Conservation (phyloP, 495 filamentous ascomycete species). For the Podospora pseudopauciseta region DNA sequence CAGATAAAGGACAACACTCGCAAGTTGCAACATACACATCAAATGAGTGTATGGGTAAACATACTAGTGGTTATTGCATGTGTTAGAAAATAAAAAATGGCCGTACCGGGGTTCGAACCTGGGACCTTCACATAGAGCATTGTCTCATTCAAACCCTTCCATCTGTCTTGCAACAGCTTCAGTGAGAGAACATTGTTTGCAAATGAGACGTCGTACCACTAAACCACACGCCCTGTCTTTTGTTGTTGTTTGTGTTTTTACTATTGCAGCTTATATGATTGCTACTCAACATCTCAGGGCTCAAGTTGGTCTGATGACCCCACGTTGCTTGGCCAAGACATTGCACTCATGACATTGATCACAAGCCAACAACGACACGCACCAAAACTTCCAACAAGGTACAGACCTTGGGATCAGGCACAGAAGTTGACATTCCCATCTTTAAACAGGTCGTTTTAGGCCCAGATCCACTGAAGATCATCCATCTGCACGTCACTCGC, state of each 20-base stretch:
- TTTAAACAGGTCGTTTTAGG: not conserved
- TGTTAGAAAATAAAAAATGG: not conserved
- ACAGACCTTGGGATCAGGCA: not conserved
- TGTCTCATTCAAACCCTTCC: not conserved
- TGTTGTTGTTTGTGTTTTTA: not conserved
- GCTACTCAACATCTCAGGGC: not conserved
- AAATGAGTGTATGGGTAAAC: not conserved
- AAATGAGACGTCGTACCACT: not conserved
- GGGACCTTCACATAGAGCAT: not conserved
- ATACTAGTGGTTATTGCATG: not conserved
- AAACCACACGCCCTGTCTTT: not conserved
- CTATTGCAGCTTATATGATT: not conserved
- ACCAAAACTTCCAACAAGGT: no score
- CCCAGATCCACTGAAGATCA: not conserved
- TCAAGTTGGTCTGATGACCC: not conserved
- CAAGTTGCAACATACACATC: no score
- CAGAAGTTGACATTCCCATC: not conserved
- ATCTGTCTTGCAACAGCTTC: not conserved
- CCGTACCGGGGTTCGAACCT: not conserved
- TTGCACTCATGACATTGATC: not conserved
- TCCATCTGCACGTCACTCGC: not conserved
- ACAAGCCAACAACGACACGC: not conserved
- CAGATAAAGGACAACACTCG: not conserved
- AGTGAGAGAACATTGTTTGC: not conserved
- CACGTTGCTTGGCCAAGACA: not conserved